Evolutionary conservation across 2,329 filamentous ascomycete genomes (phyloP).

Genomic region (Colletotrichum ledebouriae): DNA sequence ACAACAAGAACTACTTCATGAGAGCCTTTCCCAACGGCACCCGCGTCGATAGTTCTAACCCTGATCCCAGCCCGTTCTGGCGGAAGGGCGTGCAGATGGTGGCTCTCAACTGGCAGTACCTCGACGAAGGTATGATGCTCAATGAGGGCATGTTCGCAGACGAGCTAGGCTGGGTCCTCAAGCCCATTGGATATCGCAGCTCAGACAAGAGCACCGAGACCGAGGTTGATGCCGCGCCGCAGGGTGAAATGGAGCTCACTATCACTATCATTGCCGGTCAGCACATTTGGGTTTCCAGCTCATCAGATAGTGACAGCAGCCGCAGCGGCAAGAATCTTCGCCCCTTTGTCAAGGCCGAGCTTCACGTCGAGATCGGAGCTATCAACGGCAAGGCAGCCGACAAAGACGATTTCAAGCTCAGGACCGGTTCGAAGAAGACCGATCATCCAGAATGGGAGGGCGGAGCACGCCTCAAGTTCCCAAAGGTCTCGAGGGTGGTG

Average conservation of each 20-base stretch:
- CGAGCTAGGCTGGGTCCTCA: constrained; percentile 86
- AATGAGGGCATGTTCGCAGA: constrained; percentile 98
- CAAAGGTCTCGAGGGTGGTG: constrained; percentile 69
- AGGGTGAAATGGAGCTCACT: constrained; percentile 72
- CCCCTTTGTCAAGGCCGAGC: constrained; percentile 82
- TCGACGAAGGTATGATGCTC: constrained; percentile 94
- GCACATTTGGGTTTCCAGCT: constrained; percentile 72
- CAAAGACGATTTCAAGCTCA: constrained; percentile 70
- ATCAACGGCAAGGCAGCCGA: constrained; percentile 56
- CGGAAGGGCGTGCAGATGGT: constrained; percentile 97
- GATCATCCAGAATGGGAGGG: constrained; percentile 73
- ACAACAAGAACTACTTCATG: constrained; percentile 91
- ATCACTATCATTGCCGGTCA: constrained; percentile 85
- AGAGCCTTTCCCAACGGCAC: constrained; percentile 88
- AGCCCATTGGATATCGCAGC: constrained; percentile 80
- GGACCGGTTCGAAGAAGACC: constrained; percentile 67
- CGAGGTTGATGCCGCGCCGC: constrained; percentile 61
- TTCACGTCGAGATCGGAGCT: constrained; percentile 79
- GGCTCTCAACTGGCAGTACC: constrained; percentile 96
- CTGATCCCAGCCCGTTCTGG: constrained; percentile 93
- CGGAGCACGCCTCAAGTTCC: constrained; percentile 70
- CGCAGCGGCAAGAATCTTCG: constrained; percentile 61
- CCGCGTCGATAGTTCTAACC: constrained; percentile 91
- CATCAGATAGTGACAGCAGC: constrained; percentile 48
- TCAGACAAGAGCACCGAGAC: constrained; percentile 55